These are phyloP conservation scores for Neophaeococcomyces aloes DNA, from an alignment of 2,329 filamentous ascomycete genomes.

Conservation along the genomic window DNA sequence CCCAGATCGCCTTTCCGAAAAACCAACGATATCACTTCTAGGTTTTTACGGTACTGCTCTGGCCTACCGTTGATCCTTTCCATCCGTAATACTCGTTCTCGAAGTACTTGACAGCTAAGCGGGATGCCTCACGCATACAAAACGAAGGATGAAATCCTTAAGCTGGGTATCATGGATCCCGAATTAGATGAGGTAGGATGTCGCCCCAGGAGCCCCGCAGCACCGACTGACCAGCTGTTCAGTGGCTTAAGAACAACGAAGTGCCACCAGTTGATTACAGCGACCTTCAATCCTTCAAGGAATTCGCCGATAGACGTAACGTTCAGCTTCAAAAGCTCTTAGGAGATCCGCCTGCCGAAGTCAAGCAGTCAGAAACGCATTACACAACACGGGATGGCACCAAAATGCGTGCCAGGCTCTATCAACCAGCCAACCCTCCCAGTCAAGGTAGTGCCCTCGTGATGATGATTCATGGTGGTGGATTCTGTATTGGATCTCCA, in stretches of 20 bases:
- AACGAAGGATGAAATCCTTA: slow-evolving; percentile 20
- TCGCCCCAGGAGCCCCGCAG: neutral
- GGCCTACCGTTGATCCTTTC: too few relatives aligned
- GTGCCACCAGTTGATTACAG: slow-evolving; percentile 15
- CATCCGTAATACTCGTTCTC: too few relatives aligned
- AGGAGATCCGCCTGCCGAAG: slow-evolving; percentile 14
- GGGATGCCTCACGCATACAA: slow-evolving; percentile 4
- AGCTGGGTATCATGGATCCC: slow-evolving; percentile 24
- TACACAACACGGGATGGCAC: slow-evolving; percentile 21
- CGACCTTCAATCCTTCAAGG: slow-evolving; percentile 15
- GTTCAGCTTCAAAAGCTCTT: slow-evolving; percentile 10
- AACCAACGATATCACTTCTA: too few relatives aligned
- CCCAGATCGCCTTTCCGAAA: too few relatives aligned
- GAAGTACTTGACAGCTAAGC: neutral
- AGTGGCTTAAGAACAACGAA: slow-evolving; percentile 18
- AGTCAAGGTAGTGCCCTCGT: slow-evolving; percentile 4
- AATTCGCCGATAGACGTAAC: slow-evolving; percentile 14
- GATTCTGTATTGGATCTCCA: slow-evolving; percentile 21
- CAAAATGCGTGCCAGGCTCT: slow-evolving; percentile 20
- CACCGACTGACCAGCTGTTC: neutral
- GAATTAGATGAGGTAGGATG: slow-evolving; percentile 24
- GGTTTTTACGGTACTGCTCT: too few relatives aligned
- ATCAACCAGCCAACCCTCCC: slow-evolving; percentile 14
- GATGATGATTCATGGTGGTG: slow-evolving; percentile 23
- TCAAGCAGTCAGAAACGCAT: slow-evolving; percentile 18